Evolutionary conservation across 2,329 filamentous ascomycete species (phyloP), one percentile per base, ranked within the genome.

Genomic region (Fusarium succisae): DNA sequence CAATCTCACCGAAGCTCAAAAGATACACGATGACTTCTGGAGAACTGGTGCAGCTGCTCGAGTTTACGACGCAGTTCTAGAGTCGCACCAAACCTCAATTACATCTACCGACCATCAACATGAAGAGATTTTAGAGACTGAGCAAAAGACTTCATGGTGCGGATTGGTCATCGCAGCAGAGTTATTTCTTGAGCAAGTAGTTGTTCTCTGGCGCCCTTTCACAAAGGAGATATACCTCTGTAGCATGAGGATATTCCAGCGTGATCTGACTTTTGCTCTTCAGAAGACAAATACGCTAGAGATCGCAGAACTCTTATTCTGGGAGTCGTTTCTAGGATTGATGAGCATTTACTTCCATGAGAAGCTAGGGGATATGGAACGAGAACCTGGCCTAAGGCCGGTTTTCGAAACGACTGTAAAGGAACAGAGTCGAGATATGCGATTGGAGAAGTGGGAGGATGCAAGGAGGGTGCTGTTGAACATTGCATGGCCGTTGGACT

Each of bases 11-110:
- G 24, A 39, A 37, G 5, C 4, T 10, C 17, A 15, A 3, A 26
- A 47, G 12, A 18, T 41, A 14, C 20, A 44, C 15, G 55, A 70
- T 24, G n/a, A 57, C 1, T 70, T 70, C 13, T 70, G 68, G 68
- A 22, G 44, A 13, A 50, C 55, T 0, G 41, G 28, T 24, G 5
- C 20, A 17, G 8, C 61, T 35, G 2, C 30, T 18, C 8, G 39
- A n/a, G 12, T 57, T 12, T 70, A 65, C 9, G 41, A 64, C 11
- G 20, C 9, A 7, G 11, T 70, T 5, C 63, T 70, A 11, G 30
- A 35, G 6, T 45, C 41, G 20, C 66, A 70, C 15, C 20, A 54
- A 22, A 30, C 9, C 24, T 70, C 66, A 2, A 38, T 70, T 4
- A 54, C 54, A 48, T 6, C 18, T 5, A 8, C 26, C 5, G 6